Evolutionary conservation across 108 stramenopile species (phyloP), one percentile per base, ranked within the genome.

Genomic region (Fragilariopsis cylindrus): DNA sequence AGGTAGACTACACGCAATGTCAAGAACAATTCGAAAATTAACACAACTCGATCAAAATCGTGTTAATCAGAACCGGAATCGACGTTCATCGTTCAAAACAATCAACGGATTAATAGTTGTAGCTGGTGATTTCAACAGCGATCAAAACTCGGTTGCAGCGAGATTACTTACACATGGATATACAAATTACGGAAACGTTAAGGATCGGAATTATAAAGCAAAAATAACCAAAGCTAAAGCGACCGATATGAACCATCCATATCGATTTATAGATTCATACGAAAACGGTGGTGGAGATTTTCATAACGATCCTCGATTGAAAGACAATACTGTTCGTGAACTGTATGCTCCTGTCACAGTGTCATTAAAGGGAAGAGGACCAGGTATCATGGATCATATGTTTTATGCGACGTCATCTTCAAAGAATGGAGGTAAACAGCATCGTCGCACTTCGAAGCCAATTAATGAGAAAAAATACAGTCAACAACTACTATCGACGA

Each of bases 91-190:
- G 42, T 45, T 46, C 18, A 62, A 41, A 8, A 48, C 67, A 2
- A 43, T 84, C 53, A 70, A 81, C 58, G 80, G 80, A 19, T 19
- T 80, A 16, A 55, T 76, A 0, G n/a, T 84, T 3, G 74, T 84
- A 7, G 80, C 72, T 6, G 84, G 84, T 18, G 84, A 84, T 49
- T 84, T 81, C 72, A 84, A 84, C 55, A 77, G 77, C 48, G 84
- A 81, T 60, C 73, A 74, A 5, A 49, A 78, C 45, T 76, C 76
- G 19, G 64, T 67, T 7, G 63, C 80, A 5, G 76, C 70, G 7
- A 53, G 65, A 39, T 62, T 84, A 8, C 69, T 84, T 16, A 49
- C 30, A 44, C 66, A 48, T 41, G 84, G 84, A 48, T 70, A 48
- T 8, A 45, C 64, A 4, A 18, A 50, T 16, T 74, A 81, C 68